phyloP scores from a whole-genome alignment of 2,329 filamentous ascomycete species.

The Penicillium corylophilum region DNA sequence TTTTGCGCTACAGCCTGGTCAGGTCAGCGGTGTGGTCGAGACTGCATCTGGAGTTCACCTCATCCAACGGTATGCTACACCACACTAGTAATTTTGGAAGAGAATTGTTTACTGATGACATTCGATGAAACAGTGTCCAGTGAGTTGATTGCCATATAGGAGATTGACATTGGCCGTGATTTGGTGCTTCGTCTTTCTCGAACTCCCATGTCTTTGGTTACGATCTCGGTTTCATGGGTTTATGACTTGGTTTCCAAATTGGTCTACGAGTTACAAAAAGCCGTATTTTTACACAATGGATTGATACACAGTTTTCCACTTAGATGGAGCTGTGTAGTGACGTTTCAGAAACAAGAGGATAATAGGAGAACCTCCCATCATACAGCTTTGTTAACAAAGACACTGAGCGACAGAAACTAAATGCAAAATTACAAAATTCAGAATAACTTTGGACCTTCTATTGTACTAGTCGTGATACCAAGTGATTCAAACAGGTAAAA shows the following conservation, averaged over 20 bases:
- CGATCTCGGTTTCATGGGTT: background rate
- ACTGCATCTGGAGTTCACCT: constrained; percentile 93
- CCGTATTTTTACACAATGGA: background rate
- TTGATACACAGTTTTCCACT: background rate
- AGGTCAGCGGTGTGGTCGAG: constrained; percentile 84
- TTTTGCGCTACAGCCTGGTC: constrained; percentile 81
- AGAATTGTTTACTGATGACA: constrained; percentile 1
- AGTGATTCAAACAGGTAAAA: background rate
- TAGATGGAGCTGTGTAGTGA: background rate
- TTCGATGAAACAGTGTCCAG: constrained; percentile 22
- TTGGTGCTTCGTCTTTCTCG: background rate
- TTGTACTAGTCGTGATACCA: background rate
- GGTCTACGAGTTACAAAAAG: background rate
- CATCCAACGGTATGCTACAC: constrained; percentile 74
- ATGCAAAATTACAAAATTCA: background rate
- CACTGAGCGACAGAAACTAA: background rate
- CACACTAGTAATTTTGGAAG: background rate
- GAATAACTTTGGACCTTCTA: background rate
- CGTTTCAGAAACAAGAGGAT: background rate
- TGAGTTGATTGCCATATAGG: constrained; percentile 10
- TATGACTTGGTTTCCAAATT: background rate
- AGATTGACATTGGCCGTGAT: background rate
- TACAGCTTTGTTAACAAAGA: background rate
- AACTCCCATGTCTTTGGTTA: background rate
- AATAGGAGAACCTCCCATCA: background rate